Evolutionary conservation across 768 basidiomycete genomes (phyloP).

Genomic region (Boletus vermiculosoides): DNA sequence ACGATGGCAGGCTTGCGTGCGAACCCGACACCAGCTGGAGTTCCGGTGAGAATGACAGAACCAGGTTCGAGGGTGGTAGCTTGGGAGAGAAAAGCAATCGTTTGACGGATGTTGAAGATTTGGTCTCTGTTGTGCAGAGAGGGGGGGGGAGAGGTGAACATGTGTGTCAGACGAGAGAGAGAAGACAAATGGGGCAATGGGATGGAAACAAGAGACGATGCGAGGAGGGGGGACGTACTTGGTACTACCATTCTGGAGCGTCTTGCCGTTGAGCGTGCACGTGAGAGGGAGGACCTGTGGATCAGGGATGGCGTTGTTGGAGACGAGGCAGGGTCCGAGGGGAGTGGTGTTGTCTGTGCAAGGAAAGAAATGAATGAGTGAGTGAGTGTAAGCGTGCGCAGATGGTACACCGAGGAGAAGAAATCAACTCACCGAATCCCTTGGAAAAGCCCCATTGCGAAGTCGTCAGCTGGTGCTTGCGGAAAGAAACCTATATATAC

Average conservation of each 20-base stretch:
- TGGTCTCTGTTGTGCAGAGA: constrained; percentile 55
- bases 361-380: neutral
- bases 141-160: neutral
- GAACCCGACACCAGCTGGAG: constrained; percentile 81
- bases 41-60: constrained; percentile 79
- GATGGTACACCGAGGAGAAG: too few relatives aligned
- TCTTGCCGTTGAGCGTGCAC: constrained; percentile 62
- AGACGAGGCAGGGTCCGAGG: constrained; percentile 78
- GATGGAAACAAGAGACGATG: too few relatives aligned
- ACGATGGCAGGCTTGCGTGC: constrained; percentile 67
- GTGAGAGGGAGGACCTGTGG: constrained; percentile 64
- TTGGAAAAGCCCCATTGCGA: constrained; percentile 91
- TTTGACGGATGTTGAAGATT: constrained; percentile 77
- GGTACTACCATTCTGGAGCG: constrained; percentile 77
- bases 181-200: neutral
- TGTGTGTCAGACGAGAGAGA: too few relatives aligned
- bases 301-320: constrained; percentile 58
- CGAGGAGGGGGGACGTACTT: too few relatives aligned
- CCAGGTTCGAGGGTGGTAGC: constrained; percentile 82
- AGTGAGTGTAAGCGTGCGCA: neutral
- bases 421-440: constrained; percentile 59
- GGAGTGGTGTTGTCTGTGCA: constrained; percentile 47
- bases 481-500: constrained; percentile 59
- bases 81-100: constrained; percentile 78
- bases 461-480: constrained; percentile 75